Percentiles rank a stretch among this genome's conserved stretches.
Conservation (phyloP, 2,329 filamentous ascomycete genomes). For the Botrytis elliptica region DNA sequence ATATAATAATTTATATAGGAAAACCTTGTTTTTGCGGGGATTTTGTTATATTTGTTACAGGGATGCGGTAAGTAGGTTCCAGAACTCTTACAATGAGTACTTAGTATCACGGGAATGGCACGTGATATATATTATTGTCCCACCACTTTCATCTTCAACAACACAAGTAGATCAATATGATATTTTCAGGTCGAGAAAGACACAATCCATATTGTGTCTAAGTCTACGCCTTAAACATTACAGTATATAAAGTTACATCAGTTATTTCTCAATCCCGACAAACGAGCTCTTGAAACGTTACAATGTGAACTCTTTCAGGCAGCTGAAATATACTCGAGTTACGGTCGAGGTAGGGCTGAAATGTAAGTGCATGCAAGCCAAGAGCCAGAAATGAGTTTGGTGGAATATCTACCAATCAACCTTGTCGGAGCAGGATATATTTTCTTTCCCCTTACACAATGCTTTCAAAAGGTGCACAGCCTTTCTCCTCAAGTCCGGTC, state of each 20-base stretch:
- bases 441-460: background rate
- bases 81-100: background rate
- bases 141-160: background rate
- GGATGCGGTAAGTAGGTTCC: too few species aligned
- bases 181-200: background rate
- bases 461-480: background rate
- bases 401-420: background rate
- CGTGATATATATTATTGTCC: background rate
- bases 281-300: background rate
- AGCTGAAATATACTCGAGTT: background rate
- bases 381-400: background rate
- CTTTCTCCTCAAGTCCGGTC: background rate
- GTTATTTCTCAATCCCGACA: background rate
- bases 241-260: too few species aligned
- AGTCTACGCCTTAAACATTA: accelerated
- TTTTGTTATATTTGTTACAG: too few species aligned
- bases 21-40: too few species aligned
- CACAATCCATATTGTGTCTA: too few species aligned
- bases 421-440: too few species aligned
- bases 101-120: background rate
- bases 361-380: slow-evolving; percentile 3
- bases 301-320: background rate
- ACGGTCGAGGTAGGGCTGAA: background rate
- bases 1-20: too few species aligned
- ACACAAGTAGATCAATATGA: background rate